These are phyloP conservation scores for Fusarium pseudoanthophilum DNA, from an alignment of 2,329 filamentous ascomycete genomes.

Conservation along the genomic window DNA sequence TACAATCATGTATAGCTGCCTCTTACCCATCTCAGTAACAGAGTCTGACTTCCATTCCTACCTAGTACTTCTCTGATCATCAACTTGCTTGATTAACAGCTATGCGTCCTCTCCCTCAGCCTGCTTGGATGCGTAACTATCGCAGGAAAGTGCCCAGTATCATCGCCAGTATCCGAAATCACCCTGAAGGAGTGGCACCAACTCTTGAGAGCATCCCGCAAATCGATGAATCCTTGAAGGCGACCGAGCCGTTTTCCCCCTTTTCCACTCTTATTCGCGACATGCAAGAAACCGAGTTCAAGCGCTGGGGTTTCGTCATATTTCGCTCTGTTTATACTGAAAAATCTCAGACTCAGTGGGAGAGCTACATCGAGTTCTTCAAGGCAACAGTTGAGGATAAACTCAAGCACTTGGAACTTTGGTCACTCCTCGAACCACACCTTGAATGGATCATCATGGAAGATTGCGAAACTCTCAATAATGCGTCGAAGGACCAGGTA, in stretches of 20 bases:
- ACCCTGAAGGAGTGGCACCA: not conserved
- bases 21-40: not conserved
- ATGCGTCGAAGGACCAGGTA: slow-evolving; percentile 5
- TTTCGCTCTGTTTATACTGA: slow-evolving; percentile 10
- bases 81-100: not conserved
- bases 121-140: not conserved
- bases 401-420: not conserved
- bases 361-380: slow-evolving; percentile 23
- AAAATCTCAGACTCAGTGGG: slow-evolving; percentile 11
- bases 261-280: not conserved
- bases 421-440: not conserved
- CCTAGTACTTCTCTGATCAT: not conserved
- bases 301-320: slow-evolving; percentile 3
- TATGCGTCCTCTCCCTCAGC: slow-evolving; percentile 9
- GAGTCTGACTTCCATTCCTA: fast-evolving
- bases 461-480: not conserved
- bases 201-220: slow-evolving; percentile 20
- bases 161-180: slow-evolving; percentile 15
- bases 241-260: not conserved
- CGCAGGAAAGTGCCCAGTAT: not conserved
- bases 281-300: slow-evolving; percentile 2
- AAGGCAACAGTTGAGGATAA: slow-evolving; percentile 2
- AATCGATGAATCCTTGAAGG: not conserved
- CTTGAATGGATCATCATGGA: slow-evolving; percentile 19
- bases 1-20: not conserved